Conservation (phyloP, 805 yeast genomes). For the Candida qinlingensis region DNA sequence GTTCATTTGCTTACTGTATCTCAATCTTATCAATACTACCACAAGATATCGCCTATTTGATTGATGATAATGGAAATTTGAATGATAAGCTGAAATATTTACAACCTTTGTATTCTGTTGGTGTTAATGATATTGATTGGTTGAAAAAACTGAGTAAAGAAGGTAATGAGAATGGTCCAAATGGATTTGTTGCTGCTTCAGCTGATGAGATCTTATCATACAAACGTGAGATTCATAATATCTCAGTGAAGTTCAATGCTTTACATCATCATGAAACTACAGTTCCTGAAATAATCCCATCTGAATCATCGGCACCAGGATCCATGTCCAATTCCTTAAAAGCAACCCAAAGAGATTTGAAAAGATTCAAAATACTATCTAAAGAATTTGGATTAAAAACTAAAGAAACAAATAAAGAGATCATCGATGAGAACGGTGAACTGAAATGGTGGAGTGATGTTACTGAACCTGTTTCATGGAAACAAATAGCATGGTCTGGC, state of each 20-base stretch:
- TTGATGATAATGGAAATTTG: slow-evolving; percentile 25
- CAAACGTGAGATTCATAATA: slow-evolving; percentile 47
- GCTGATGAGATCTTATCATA: slow-evolving; percentile 61
- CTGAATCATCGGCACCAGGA: slow-evolving; percentile 1
- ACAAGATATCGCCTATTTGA: slow-evolving; percentile 37
- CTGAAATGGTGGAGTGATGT: slow-evolving; percentile 40
- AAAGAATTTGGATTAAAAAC: slow-evolving; percentile 16
- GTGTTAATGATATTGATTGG: slow-evolving; percentile 50
- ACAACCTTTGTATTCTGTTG: slow-evolving; percentile 56
- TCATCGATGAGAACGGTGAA: slow-evolving; percentile 9
- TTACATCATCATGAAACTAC: not conserved
- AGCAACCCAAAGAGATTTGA: slow-evolving; percentile 35
- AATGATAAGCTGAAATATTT: slow-evolving; percentile 26
- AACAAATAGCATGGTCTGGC: slow-evolving; percentile 60
- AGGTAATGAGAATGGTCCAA: not conserved
- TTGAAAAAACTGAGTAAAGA: slow-evolving; percentile 18
- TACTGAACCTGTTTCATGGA: slow-evolving; percentile 48
- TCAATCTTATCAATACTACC: slow-evolving; percentile 63
- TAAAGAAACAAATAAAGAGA: not conserved
- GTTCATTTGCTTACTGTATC: slow-evolving; percentile 52
- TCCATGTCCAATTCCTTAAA: slow-evolving; percentile 3
- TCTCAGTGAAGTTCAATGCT: slow-evolving; percentile 25
- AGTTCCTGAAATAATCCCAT: slow-evolving; percentile 10
- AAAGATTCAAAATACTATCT: slow-evolving; percentile 28
- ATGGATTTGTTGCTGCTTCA: slow-evolving; percentile 54